Conservation (phyloP, 257 asterid genomes). For the Misopates orontium region DNA sequence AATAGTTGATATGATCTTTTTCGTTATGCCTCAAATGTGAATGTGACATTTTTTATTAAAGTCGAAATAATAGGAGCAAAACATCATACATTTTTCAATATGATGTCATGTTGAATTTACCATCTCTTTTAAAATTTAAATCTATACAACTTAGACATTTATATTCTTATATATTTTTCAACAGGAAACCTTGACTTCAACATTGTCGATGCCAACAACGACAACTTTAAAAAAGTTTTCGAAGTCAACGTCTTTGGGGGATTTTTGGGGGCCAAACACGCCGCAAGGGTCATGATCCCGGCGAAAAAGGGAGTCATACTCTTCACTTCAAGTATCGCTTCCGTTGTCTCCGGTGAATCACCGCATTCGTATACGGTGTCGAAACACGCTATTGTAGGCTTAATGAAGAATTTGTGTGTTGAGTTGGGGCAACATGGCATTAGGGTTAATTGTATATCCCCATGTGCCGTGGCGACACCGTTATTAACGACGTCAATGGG, state of each 20-base stretch:
- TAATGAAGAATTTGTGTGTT: conserved; percentile 60
- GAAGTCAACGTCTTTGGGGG: conserved; percentile 71
- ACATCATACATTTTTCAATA: too few relatives aligned
- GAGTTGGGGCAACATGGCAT: conserved; percentile 75
- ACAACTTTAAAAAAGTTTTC: conserved; percentile 61
- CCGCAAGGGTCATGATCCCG: conserved; percentile 78
- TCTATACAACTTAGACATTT: too few relatives aligned
- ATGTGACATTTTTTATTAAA: too few relatives aligned
- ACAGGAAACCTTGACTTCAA: conserved; percentile 48
- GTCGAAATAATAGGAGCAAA: too few relatives aligned
- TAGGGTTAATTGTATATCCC: conserved; percentile 71
- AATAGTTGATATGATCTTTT: too few relatives aligned
- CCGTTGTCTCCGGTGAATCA: conserved; percentile 56
- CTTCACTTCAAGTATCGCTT: conserved; percentile 57
- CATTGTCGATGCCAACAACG: conserved; percentile 46
- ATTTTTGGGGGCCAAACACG: conserved; percentile 70
- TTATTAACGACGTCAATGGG: conserved; percentile 48
- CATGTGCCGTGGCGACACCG: conserved; percentile 76
- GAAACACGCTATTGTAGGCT: conserved; percentile 76
- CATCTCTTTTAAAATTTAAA: too few relatives aligned
- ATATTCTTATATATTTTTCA: too few relatives aligned
- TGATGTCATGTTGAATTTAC: too few relatives aligned
- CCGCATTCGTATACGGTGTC: conserved; percentile 67
- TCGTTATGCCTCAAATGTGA: too few relatives aligned
- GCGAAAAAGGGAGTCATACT: conserved; percentile 54